A percentile compares a stretch with the other conserved stretches of the same genome.
Evolutionary conservation across 768 basidiomycete genomes (phyloP).

Genomic region (Paxillus ammoniavirescens): DNA sequence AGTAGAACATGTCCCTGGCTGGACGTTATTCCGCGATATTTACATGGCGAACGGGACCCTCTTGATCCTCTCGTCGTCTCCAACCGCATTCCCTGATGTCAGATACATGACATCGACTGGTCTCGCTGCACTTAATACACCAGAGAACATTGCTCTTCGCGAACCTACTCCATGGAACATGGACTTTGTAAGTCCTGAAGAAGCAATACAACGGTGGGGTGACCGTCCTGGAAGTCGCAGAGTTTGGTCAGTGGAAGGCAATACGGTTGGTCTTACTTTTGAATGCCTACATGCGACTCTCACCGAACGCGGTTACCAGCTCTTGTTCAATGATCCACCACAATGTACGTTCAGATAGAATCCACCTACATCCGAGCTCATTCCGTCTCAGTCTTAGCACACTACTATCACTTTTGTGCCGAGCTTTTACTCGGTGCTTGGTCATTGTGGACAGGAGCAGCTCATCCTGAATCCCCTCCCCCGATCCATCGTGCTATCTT

Average conservation of each 20-base stretch:
- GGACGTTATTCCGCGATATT: slow-evolving; percentile 81
- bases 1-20: slow-evolving; percentile 71
- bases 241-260: slow-evolving; percentile 68
- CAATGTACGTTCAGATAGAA: slow-evolving; percentile 43
- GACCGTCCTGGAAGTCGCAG: slow-evolving; percentile 41
- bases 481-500: slow-evolving; percentile 71
- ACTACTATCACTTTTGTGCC: slow-evolving; percentile 87
- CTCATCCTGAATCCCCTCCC: slow-evolving; percentile 40
- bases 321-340: slow-evolving; percentile 64
- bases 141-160: slow-evolving; percentile 63
- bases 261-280: slow-evolving; percentile 51
- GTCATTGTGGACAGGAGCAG: slow-evolving; percentile 67
- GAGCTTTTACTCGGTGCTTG: slow-evolving; percentile 77
- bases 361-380: background rate
- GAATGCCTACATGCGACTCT: background rate
- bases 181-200: slow-evolving; percentile 54
- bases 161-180: slow-evolving; percentile 67
- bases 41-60: slow-evolving; percentile 86
- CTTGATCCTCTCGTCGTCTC: slow-evolving; percentile 57
- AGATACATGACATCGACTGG: slow-evolving; percentile 68
- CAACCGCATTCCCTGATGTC: slow-evolving; percentile 43
- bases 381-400: slow-evolving; percentile 53
- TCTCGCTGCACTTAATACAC: slow-evolving; percentile 51
- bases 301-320: slow-evolving; percentile 28
- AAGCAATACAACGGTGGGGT: slow-evolving; percentile 66